Conservation (phyloP, 2,329 filamentous ascomycete genomes). For the Arthrinium phaeospermum region DNA sequence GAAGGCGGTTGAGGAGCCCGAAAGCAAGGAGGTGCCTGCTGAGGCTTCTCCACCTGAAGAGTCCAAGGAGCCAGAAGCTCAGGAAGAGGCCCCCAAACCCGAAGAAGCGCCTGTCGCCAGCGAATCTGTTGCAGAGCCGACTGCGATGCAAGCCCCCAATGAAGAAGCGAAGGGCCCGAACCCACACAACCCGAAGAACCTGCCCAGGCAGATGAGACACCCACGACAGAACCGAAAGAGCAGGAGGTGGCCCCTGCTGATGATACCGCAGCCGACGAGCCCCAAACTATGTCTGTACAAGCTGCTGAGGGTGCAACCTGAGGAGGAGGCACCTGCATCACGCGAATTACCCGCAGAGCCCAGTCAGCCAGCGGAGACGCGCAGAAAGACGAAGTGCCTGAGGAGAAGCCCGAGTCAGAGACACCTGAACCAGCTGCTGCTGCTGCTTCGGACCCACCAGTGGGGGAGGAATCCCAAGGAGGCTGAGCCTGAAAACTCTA, state of each 20-base stretch:
- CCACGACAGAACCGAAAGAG: background rate
- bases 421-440: background rate
- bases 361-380: background rate
- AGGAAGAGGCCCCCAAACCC: background rate
- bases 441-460: background rate
- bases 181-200: background rate
- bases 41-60: background rate
- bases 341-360: background rate
- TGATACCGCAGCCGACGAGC: background rate
- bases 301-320: background rate
- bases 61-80: background rate
- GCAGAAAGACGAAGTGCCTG: background rate
- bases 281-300: background rate
- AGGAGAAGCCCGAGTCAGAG: background rate
- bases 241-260: background rate
- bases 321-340: background rate
- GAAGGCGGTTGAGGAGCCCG: background rate
- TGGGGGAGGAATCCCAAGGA: background rate
- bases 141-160: background rate
- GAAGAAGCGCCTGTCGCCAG: background rate
- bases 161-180: background rate
- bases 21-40: background rate
- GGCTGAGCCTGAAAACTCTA: background rate
- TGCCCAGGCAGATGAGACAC: background rate
- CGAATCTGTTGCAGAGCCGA: background rate